Evolutionary conservation across 2,329 filamentous ascomycete species (phyloP).

Genomic region (Hypoxylon sp.): DNA sequence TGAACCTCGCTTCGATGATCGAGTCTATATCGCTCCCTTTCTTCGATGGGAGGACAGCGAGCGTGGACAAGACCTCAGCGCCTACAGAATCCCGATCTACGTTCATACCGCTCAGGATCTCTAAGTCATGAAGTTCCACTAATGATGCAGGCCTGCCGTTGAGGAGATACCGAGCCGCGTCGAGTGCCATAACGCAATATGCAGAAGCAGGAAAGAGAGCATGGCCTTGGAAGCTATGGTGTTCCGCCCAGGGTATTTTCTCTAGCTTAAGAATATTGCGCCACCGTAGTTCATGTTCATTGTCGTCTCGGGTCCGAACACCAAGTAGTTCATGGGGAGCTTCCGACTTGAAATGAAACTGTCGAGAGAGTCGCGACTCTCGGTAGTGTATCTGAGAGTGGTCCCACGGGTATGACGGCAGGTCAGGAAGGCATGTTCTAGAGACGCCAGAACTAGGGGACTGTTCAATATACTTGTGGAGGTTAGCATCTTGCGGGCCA

Average conservation of each 20-base stretch:
- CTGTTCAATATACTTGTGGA: slow-evolving; percentile 48
- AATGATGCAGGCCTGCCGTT: slow-evolving; percentile 45
- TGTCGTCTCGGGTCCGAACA: slow-evolving; percentile 57
- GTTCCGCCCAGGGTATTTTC: slow-evolving; percentile 59
- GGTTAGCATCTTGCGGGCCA: slow-evolving; percentile 33
- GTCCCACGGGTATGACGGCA: slow-evolving; percentile 66
- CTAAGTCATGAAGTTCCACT: slow-evolving; percentile 50
- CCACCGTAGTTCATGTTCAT: slow-evolving; percentile 57
- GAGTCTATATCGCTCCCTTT: slow-evolving; percentile 20
- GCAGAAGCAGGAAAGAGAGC: slow-evolving; percentile 63
- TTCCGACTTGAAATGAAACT: slow-evolving; percentile 54
- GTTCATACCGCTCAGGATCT: slow-evolving; percentile 51
- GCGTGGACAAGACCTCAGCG: slow-evolving; percentile 57
- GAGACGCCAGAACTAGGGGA: slow-evolving; percentile 26
- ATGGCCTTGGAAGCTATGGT: slow-evolving; percentile 62
- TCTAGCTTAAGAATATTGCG: slow-evolving; percentile 59
- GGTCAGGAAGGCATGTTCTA: slow-evolving; percentile 40
- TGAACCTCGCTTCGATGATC: slow-evolving; percentile 54
- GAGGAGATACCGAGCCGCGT: slow-evolving; percentile 57
- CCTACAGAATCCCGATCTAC: slow-evolving; percentile 53
- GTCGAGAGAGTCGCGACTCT: slow-evolving; percentile 61
- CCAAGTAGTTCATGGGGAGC: slow-evolving; percentile 59
- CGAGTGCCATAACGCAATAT: slow-evolving; percentile 64
- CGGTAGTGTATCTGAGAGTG: slow-evolving; percentile 61
- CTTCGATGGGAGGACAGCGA: slow-evolving; percentile 47